phyloP scores from a whole-genome alignment of 352 stramenopile genomes.

The Stramenopiles sp. region DNA sequence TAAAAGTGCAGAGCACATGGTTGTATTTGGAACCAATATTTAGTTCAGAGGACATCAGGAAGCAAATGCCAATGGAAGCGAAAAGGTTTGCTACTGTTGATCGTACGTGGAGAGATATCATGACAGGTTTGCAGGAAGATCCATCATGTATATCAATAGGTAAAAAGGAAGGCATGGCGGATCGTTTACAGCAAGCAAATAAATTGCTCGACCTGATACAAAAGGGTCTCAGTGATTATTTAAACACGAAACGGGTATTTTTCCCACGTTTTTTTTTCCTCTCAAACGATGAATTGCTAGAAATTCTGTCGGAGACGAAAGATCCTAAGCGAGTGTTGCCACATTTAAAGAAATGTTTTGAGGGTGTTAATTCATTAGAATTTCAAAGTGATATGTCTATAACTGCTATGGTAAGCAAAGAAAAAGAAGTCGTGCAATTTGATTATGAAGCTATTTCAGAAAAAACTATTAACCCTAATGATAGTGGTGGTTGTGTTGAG shows the following conservation, averaged over 20 bases:
- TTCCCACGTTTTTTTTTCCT: conserved; percentile 85
- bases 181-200: conserved; percentile 73
- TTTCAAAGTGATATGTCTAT: conserved; percentile 73
- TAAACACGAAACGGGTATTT: conserved; percentile 74
- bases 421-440: conserved; percentile 28
- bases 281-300: conserved; percentile 78
- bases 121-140: conserved; percentile 55
- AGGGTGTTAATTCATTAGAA: conserved; percentile 71
- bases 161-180: conserved; percentile 68
- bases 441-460: conserved; percentile 26
- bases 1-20: conserved; percentile 77
- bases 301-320: conserved; percentile 82
- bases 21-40: conserved; percentile 88
- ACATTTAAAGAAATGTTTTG: conserved; percentile 84
- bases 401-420: conserved; percentile 61
- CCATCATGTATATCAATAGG: conserved; percentile 69
- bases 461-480: conserved; percentile 71
- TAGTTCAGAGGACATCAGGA: conserved; percentile 82
- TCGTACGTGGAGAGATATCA: conserved; percentile 77
- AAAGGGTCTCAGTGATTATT: conserved; percentile 77
- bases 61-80: conserved; percentile 72
- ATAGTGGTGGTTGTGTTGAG: conserved; percentile 66
- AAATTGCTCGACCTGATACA: conserved; percentile 81
- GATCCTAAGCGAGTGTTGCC: conserved; percentile 78
- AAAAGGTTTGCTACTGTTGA: conserved; percentile 80